Evolutionary conservation across 176 grass and related monocot species (phyloP).

Genomic region (Paspalum notatum): DNA sequence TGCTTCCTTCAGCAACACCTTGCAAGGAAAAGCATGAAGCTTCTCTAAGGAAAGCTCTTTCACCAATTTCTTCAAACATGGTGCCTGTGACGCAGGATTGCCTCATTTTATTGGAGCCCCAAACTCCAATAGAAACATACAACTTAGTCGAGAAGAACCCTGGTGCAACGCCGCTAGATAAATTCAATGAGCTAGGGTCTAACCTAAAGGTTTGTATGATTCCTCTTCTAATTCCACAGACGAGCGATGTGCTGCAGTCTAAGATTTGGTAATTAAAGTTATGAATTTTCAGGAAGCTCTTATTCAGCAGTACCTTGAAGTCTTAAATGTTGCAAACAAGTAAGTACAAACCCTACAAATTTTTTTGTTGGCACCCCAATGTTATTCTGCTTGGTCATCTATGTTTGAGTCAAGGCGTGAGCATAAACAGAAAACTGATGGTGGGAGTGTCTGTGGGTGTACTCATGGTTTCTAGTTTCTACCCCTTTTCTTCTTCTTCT

Average conservation of each 20-base stretch:
- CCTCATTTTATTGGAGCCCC: slow-evolving; percentile 36
- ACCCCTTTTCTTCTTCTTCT: no score
- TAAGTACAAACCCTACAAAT: slow-evolving; percentile 43
- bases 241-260: slow-evolving; percentile 13
- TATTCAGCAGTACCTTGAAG: slow-evolving; percentile 70
- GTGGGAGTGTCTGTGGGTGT: no score
- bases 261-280: slow-evolving; percentile 22
- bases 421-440: no score
- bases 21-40: slow-evolving; percentile 58
- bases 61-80: slow-evolving; percentile 72
- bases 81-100: slow-evolving; percentile 19
- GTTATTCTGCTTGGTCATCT: not conserved
- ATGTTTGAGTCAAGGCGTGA: no score
- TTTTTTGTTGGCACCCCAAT: slow-evolving; percentile 5
- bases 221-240: slow-evolving; percentile 10
- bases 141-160: slow-evolving; percentile 38
- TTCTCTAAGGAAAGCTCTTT: slow-evolving; percentile 71
- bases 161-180: slow-evolving; percentile 68
- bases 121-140: slow-evolving; percentile 51
- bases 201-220: slow-evolving; percentile 63
- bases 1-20: slow-evolving; percentile 43
- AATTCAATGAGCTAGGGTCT: slow-evolving; percentile 65
- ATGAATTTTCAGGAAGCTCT: slow-evolving; percentile 69
- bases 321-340: slow-evolving; percentile 88
- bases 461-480: no score